phyloP scores from a whole-genome alignment of 768 basidiomycete genomes.

The Boletus pseudopeckii region DNA sequence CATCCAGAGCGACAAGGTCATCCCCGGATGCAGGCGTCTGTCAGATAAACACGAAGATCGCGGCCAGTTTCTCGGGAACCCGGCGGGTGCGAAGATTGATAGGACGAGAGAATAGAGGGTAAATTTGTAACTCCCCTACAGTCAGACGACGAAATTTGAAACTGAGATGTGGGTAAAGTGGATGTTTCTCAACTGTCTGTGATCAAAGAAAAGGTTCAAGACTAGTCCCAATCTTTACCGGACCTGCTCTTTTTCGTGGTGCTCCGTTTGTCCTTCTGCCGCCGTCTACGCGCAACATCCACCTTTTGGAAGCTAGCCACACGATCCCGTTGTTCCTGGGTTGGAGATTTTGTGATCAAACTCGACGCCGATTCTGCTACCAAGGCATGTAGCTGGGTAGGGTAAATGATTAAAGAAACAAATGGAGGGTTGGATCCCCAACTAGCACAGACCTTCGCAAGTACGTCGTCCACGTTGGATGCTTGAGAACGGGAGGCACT shows the following conservation, averaged over 20 bases:
- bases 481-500: conserved; percentile 71
- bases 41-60: not conserved
- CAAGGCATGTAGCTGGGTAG: conserved; percentile 27
- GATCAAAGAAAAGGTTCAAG: not conserved
- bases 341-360: conserved; percentile 23
- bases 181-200: no score
- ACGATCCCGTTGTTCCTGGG: conserved; percentile 24
- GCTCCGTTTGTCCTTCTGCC: conserved; percentile 29
- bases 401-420: not conserved
- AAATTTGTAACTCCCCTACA: no score
- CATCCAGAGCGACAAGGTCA: not conserved
- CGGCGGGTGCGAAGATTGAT: not conserved
- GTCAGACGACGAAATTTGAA: not conserved
- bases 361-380: conserved; percentile 22
- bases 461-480: conserved; percentile 69
- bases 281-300: conserved; percentile 18
- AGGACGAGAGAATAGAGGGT: not conserved
- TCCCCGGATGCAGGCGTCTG: no score
- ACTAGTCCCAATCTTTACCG: conserved; percentile 27
- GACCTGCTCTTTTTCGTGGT: conserved; percentile 26
- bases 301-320: conserved; percentile 22
- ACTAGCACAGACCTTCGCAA: conserved; percentile 49
- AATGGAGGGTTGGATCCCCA: not conserved
- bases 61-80: not conserved
- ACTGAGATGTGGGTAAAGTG: not conserved